These are phyloP conservation scores for Antarctomyces pellizariae DNA, from an alignment of 495 filamentous ascomycete genomes.

Conservation along the genomic window DNA sequence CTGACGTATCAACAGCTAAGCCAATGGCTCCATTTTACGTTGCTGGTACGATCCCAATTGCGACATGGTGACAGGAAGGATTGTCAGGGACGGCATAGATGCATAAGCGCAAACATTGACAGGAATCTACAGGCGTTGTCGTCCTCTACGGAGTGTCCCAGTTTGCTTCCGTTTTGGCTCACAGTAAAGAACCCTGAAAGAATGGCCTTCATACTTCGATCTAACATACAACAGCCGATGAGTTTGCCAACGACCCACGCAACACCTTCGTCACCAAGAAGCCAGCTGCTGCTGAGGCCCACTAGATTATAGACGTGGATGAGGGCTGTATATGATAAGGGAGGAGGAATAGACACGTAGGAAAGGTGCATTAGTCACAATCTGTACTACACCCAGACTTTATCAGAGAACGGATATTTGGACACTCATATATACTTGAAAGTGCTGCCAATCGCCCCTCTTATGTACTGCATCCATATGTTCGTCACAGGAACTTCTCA, in stretches of 20 bases:
- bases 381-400: too few relatives aligned
- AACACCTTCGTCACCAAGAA: slow-evolving; percentile 41
- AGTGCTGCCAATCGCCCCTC: too few relatives aligned
- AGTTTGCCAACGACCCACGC: slow-evolving; percentile 90
- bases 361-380: too few relatives aligned
- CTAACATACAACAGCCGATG: slow-evolving; percentile 36
- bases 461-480: too few relatives aligned
- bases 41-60: slow-evolving; percentile 46
- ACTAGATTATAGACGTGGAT: slow-evolving; percentile 1
- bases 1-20: slow-evolving; percentile 32
- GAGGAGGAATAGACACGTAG: too few relatives aligned
- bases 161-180: slow-evolving; percentile 39
- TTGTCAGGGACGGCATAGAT: neutral
- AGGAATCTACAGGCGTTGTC: slow-evolving; percentile 34
- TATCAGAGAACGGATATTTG: too few relatives aligned
- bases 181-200: slow-evolving; percentile 31
- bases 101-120: slow-evolving; percentile 9
- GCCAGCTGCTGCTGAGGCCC: slow-evolving; percentile 11
- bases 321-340: too few relatives aligned
- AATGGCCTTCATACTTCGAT: slow-evolving; percentile 10
- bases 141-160: slow-evolving; percentile 78
- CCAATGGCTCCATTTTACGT: slow-evolving; percentile 81
- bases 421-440: too few relatives aligned
- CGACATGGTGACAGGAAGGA: neutral
- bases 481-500: slow-evolving; percentile 26